Evolutionary conservation across 345 rosid genomes (phyloP), one percentile per base, ranked within the genome.

Genomic region (Murraya paniculata): DNA sequence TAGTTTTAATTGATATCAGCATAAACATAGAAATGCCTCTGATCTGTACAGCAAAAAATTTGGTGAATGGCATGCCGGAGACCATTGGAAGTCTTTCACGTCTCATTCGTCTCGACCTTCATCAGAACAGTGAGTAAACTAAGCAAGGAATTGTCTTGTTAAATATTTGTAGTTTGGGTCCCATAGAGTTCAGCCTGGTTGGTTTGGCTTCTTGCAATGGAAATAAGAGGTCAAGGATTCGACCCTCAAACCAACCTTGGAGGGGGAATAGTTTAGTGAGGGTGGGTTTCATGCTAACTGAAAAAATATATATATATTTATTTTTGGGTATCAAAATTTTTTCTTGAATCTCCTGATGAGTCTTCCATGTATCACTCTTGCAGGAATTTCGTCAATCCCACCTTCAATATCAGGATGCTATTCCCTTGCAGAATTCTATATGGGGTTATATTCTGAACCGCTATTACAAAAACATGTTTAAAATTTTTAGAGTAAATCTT

Each of bases 91-190:
- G 82, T 77, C 96, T 93, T 85, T 86, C 93, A 16, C 89, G 84
- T 79, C 93, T 95, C 84, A 88, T 95, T 69, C 91, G 97, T 80
- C 92, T 95, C 81, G 98, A 95, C 80, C 91, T 93, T 84, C 99
- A 91, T 80, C 98, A 91, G 81, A 95, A 95, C 85, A 89, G 99
- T 95, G 81, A 90, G 96, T 86, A 64, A 75, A 78, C 64, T 36
- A 50, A 79, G 24, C 27, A 24, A 57, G 14, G 14, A 57, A 48
- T 68, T 45, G 16, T 36, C 60, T 28, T 77, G 1, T 41, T 71
- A 67, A 79, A 60, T 58, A 27, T 70, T 60, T 64, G 70, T 53
- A 18, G 18, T 53, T 19, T 18, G 22, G 57, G 57, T 53, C 22
- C 7, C 57, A 1, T 16, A 53, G 22, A 5, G 21, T 6, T 53